Conservation (phyloP, 139 green algal genomes). For the Chlamydomonas schloesseri region DNA sequence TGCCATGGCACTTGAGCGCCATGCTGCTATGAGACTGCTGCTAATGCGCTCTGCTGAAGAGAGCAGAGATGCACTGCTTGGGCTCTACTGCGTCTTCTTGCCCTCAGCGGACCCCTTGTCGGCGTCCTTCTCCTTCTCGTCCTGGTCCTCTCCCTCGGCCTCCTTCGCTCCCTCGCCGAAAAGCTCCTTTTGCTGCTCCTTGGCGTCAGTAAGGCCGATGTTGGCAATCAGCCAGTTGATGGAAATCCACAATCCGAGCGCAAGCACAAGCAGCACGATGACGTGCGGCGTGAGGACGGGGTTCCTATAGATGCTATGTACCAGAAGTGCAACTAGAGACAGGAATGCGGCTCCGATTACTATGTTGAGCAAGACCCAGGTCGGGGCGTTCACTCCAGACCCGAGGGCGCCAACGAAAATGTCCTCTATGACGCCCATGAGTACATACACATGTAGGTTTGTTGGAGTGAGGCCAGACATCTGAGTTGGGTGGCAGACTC, state of each 20-base stretch:
- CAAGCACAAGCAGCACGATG: conserved; percentile 40
- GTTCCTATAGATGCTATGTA: conserved; percentile 18
- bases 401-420: conserved; percentile 41
- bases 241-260: conserved; percentile 32
- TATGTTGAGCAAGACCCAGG: conserved; percentile 34
- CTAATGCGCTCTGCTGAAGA: too few relatives aligned
- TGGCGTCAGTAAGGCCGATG: conserved; percentile 11
- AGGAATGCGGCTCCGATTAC: conserved; percentile 9
- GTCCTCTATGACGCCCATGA: conserved; percentile 25
- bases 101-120: not conserved
- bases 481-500: too few relatives aligned
- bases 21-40: too few relatives aligned
- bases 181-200: conserved; percentile 35
- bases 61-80: too few relatives aligned
- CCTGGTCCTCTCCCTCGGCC: not conserved
- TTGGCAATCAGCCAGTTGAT: conserved; percentile 53
- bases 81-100: not conserved
- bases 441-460: not conserved
- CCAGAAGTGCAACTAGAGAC: conserved; percentile 24
- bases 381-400: conserved; percentile 43
- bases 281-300: conserved; percentile 47
- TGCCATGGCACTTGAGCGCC: too few relatives aligned
- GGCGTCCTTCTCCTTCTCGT: not conserved
- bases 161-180: not conserved
- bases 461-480: not conserved